These are phyloP conservation scores for Leucocoprinus sp. DNA, from an alignment of 768 basidiomycete genomes.

Conservation along the genomic window DNA sequence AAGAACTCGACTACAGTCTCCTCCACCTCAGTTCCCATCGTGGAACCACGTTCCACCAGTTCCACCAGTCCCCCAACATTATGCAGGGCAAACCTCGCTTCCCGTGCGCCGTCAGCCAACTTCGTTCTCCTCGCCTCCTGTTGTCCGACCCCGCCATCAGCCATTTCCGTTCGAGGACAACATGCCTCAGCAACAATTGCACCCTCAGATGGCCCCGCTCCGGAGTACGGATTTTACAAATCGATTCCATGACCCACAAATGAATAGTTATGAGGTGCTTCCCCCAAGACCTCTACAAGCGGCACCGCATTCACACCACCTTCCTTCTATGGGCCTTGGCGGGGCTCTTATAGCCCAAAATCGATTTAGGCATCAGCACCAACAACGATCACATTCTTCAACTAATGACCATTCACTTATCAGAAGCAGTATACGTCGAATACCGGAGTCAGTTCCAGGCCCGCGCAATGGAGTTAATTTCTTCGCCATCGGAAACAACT, in stretches of 20 bases:
- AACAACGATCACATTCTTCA: not conserved
- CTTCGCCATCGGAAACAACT: slow-evolving; percentile 6
- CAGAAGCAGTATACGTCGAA: slow-evolving; percentile 11
- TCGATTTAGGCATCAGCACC: slow-evolving; percentile 15
- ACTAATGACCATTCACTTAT: slow-evolving; percentile 1
- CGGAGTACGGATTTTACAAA: slow-evolving; percentile 19
- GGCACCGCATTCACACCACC: slow-evolving; percentile 43
- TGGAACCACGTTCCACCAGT: slow-evolving; percentile 44
- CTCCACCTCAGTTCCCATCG: slow-evolving; percentile 36
- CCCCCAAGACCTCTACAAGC: slow-evolving; percentile 17
- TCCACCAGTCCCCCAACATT: slow-evolving; percentile 38
- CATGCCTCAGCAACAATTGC: slow-evolving; percentile 7
- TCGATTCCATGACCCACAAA: slow-evolving; percentile 14
- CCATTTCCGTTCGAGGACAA: slow-evolving; percentile 45
- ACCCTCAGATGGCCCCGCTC: too few relatives aligned
- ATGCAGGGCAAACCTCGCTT: slow-evolving; percentile 27
- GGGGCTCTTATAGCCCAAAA: slow-evolving; percentile 48
- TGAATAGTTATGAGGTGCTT: slow-evolving; percentile 15
- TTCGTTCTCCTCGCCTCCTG: slow-evolving; percentile 26
- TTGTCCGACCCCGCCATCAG: slow-evolving; percentile 40
- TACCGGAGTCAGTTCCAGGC: slow-evolving; percentile 6
- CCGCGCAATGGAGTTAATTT: slow-evolving; percentile 5
- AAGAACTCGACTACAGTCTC: slow-evolving; percentile 28
- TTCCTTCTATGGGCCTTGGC: slow-evolving; percentile 56
- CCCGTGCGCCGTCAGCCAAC: slow-evolving; percentile 28